A percentile compares a stretch with the other conserved stretches of the same genome.
Evolutionary conservation across 2,329 filamentous ascomycete genomes (phyloP).

Genomic region (Grosmannia clavigera): DNA sequence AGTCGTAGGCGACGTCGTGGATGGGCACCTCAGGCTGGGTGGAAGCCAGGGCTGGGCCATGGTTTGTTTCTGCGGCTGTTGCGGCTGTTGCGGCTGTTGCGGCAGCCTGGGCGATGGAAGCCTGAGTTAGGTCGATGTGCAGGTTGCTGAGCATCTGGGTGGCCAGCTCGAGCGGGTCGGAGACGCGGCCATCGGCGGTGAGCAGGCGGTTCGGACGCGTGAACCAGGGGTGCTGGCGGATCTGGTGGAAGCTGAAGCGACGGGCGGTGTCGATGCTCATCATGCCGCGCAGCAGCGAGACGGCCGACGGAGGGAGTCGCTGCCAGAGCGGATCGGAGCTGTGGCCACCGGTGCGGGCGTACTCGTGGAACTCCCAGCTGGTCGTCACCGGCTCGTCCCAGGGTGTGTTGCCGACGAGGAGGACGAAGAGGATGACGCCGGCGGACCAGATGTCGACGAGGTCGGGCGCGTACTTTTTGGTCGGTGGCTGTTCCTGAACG

Average conservation of each 20-base stretch:
- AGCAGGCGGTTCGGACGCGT: constrained; percentile 71
- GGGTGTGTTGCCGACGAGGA: constrained; percentile 90
- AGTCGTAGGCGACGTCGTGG: constrained; percentile 73
- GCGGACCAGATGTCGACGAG: constrained; percentile 93
- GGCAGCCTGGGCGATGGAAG: constrained; percentile 31
- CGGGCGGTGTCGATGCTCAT: constrained; percentile 64
- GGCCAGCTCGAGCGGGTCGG: constrained; percentile 73
- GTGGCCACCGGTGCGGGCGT: constrained; percentile 64
- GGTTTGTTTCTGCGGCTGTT: constrained; percentile 24
- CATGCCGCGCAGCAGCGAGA: constrained; percentile 86
- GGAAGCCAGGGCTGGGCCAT: constrained; percentile 7
- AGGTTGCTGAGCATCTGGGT: constrained; percentile 89
- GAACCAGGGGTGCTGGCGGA: constrained; percentile 91
- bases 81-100: constrained; percentile 27
- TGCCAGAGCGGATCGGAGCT: constrained; percentile 80
- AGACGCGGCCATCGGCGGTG: constrained; percentile 57
- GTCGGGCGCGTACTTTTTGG: constrained; percentile 60
- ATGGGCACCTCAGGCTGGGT: constrained; percentile 51
- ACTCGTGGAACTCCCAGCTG: constrained; percentile 89
- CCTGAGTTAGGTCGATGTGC: constrained; percentile 73
- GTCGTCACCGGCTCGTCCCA: constrained; percentile 80
- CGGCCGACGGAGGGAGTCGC: constrained; percentile 57
- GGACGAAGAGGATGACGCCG: constrained; percentile 91
- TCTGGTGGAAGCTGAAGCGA: constrained; percentile 75
- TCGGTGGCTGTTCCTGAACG: constrained; percentile 16